These are phyloP conservation scores for Phylloporus scabripes DNA, from an alignment of 768 basidiomycete species.

Conservation along the genomic window DNA sequence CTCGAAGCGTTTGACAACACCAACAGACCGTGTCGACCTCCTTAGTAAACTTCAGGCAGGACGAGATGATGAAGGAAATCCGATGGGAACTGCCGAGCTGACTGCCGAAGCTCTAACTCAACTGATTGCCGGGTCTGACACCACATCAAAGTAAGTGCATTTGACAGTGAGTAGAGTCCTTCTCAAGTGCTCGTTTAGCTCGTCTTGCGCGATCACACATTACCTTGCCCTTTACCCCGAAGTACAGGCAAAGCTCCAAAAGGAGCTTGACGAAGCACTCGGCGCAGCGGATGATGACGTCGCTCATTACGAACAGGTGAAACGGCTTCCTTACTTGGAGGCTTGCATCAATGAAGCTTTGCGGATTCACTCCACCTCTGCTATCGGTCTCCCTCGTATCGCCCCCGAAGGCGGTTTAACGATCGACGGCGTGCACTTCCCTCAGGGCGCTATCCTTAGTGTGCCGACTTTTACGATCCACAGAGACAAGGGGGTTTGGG, in stretches of 20 bases:
- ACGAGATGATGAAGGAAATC: conserved; percentile 71
- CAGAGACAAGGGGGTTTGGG: conserved; percentile 68
- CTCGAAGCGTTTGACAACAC: conserved; percentile 62
- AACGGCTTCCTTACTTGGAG: conserved; percentile 71
- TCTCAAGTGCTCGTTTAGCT: conserved; percentile 40
- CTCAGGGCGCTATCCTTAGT: conserved; percentile 68
- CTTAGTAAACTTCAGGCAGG: conserved; percentile 75
- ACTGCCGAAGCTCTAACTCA: conserved; percentile 87
- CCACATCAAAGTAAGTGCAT: conserved; percentile 76
- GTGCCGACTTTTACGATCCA: conserved; percentile 85
- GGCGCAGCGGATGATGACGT: conserved; percentile 56
- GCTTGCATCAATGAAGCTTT: conserved; percentile 86
- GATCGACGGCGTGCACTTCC: conserved; percentile 49
- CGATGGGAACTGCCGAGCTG: conserved; percentile 75
- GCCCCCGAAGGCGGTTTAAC: conserved; percentile 72
- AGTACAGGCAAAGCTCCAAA: conserved; percentile 66
- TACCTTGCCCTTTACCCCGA: conserved; percentile 65
- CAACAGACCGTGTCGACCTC: conserved; percentile 73
- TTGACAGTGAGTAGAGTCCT: neutral
- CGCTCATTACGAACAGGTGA: conserved; percentile 61
- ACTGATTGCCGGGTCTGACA: conserved; percentile 86
- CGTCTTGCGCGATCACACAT: conserved; percentile 85
- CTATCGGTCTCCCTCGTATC: conserved; percentile 76
- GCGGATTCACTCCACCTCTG: conserved; percentile 78
- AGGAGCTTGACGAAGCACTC: conserved; percentile 62